These are phyloP conservation scores for Chlamydomonas reinhardtii DNA, from an alignment of 163 green algal genomes.

Conservation along the genomic window DNA sequence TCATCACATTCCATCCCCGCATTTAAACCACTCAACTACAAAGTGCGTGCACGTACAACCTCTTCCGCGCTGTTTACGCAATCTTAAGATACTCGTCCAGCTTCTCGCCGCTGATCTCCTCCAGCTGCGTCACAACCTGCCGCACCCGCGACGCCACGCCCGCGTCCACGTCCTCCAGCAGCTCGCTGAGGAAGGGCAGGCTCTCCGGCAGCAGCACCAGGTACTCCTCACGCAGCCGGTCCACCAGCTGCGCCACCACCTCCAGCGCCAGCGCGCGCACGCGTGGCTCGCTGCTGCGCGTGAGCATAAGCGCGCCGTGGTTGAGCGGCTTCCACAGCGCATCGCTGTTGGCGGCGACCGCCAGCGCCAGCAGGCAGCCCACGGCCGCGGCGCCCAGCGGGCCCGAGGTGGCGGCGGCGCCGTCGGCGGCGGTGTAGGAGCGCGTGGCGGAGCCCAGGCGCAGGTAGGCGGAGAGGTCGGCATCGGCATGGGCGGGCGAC, in stretches of 20 bases:
- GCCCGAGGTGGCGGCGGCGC: conserved; percentile 8
- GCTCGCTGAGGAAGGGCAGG: conserved; percentile 87
- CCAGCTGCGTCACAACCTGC: conserved; percentile 80
- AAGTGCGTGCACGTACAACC: too few relatives aligned
- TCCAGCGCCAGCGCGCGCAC: conserved; percentile 73
- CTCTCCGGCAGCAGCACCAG: conserved; percentile 87
- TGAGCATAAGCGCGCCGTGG: conserved; percentile 86
- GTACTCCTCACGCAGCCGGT: conserved; percentile 90
- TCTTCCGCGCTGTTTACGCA: too few relatives aligned
- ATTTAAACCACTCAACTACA: too few relatives aligned
- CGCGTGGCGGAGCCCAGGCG: conserved; percentile 14
- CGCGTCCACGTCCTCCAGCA: conserved; percentile 89
- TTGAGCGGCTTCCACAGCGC: conserved; percentile 85
- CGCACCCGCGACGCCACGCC: conserved; percentile 73
- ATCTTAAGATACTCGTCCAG: conserved; percentile 83
- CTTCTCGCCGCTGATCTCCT: conserved; percentile 90
- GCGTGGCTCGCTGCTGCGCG: conserved; percentile 58
- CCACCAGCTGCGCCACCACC: conserved; percentile 72
- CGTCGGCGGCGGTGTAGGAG: conserved; percentile 21
- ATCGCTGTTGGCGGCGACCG: conserved; percentile 73
- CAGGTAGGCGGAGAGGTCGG: conserved; percentile 37
- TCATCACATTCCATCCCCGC: too few relatives aligned
- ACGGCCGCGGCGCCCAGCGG: conserved; percentile 63
- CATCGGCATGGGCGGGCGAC: conserved; percentile 38
- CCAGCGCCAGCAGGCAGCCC: conserved; percentile 77